A percentile compares a stretch with the other conserved stretches of the same genome.
These are phyloP conservation scores for Gossypium sturtianum DNA, from an alignment of 345 rosid species.

Conservation along the genomic window DNA sequence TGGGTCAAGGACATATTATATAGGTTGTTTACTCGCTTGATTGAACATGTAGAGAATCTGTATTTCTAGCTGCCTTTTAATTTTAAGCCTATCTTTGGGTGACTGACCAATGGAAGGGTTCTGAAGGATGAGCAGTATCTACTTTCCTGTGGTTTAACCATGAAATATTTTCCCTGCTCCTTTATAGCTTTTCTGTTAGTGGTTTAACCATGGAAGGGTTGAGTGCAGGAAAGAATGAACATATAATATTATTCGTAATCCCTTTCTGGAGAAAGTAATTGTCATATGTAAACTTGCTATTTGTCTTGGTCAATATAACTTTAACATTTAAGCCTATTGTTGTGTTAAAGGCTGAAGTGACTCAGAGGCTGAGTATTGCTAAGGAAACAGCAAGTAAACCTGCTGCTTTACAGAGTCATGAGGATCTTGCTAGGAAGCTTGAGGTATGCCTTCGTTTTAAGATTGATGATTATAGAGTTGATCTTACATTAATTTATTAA, in stretches of 20 bases:
- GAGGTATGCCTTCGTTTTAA: slow-evolving; percentile 44
- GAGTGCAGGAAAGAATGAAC: not conserved
- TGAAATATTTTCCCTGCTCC: not conserved
- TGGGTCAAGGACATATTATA: not conserved
- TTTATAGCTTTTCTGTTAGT: not conserved
- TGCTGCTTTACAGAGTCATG: slow-evolving; percentile 69
- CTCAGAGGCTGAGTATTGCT: slow-evolving; percentile 81
- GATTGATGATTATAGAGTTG: not conserved
- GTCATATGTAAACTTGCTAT: not conserved
- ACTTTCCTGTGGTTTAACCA: not conserved
- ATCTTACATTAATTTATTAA: not conserved
- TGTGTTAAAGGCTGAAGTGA: slow-evolving; percentile 73
- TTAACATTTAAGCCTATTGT: not conserved
- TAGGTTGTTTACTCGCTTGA: not conserved
- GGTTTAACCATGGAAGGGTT: not conserved
- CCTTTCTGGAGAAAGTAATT: not conserved
- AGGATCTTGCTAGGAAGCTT: slow-evolving; percentile 94
- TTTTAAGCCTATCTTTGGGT: not conserved
- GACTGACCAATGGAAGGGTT: not conserved
- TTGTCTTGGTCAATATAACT: not conserved
- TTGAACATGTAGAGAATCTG: not conserved
- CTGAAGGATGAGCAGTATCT: not conserved
- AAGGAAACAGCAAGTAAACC: slow-evolving; percentile 76
- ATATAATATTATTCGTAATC: not conserved
- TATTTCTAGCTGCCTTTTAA: not conserved